Conservation (phyloP, 2,329 filamentous ascomycete genomes). For the Cercospora nicotianae region DNA sequence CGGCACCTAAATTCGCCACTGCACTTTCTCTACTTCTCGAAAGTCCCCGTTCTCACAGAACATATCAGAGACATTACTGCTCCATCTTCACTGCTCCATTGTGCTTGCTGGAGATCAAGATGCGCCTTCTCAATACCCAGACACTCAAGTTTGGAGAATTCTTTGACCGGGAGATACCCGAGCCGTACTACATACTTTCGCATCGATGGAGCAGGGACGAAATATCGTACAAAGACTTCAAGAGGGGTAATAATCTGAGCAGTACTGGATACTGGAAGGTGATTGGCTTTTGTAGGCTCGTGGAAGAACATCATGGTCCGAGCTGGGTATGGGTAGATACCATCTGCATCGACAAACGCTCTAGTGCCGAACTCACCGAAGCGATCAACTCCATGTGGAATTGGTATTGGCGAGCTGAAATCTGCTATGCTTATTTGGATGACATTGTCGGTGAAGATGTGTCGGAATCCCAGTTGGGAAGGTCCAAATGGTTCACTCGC, state of each 20-base stretch:
- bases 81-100: no score
- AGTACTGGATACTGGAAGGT: neutral
- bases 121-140: conserved; percentile 2
- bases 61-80: no score
- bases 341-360: neutral
- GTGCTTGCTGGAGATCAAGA: neutral
- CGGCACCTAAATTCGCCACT: no score
- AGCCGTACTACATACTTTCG: conserved; percentile 4
- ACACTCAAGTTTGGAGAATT: conserved; percentile 11
- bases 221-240: conserved; percentile 1
- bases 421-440: neutral
- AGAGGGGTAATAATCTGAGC: neutral
- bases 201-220: conserved; percentile 8
- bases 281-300: neutral
- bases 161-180: neutral
- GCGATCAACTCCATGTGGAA: conserved; percentile 9
- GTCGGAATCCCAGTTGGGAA: neutral
- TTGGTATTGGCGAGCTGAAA: neutral
- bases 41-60: no score
- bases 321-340: conserved; percentile 3
- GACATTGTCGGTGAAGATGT: neutral
- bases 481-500: neutral
- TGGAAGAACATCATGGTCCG: neutral
- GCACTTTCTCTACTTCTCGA: no score
- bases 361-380: neutral